A percentile compares a stretch with the other conserved stretches of the same genome.
phyloP scores from a whole-genome alignment of 1,139 yeast species.

The Geotrichum europaeum region DNA sequence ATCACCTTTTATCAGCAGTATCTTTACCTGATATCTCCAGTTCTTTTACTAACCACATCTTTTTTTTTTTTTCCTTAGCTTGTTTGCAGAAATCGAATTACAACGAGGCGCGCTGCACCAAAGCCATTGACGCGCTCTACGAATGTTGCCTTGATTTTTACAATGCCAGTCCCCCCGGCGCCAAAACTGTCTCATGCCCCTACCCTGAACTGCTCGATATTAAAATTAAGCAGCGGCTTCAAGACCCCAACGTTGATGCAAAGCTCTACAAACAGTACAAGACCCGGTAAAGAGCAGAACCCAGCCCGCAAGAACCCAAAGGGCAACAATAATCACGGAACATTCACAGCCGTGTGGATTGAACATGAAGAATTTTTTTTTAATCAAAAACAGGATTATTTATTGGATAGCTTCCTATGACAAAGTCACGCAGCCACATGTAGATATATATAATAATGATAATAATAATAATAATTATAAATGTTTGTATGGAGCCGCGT shows the following conservation, averaged over 20 bases:
- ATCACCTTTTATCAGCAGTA: neutral
- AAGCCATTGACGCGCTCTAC: constrained; percentile 53
- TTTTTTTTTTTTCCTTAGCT: constrained; percentile 25
- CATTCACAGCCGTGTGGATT: neutral
- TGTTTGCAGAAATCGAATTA: constrained; percentile 51
- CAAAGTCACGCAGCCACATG: neutral
- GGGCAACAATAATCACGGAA: neutral
- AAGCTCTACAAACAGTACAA: constrained; percentile 16
- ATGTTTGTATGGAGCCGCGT: constrained; percentile 29
- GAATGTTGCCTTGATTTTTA: constrained; percentile 58
- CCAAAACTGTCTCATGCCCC: constrained; percentile 59
- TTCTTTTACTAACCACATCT: neutral
- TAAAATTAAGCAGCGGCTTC: constrained; percentile 49
- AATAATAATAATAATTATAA: neutral
- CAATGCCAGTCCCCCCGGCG: constrained; percentile 34
- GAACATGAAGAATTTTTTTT: constrained; percentile 1
- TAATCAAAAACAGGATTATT: neutral
- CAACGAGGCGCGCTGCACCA: constrained; percentile 59
- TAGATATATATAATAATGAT: neutral
- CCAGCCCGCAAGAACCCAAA: neutral
- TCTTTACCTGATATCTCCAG: neutral
- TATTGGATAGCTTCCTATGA: neutral
- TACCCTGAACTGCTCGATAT: constrained; percentile 47
- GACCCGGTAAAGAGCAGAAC: neutral
- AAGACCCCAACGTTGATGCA: constrained; percentile 27